These are phyloP conservation scores for Hericium rajendrae DNA, from an alignment of 768 basidiomycete genomes.

Conservation along the genomic window DNA sequence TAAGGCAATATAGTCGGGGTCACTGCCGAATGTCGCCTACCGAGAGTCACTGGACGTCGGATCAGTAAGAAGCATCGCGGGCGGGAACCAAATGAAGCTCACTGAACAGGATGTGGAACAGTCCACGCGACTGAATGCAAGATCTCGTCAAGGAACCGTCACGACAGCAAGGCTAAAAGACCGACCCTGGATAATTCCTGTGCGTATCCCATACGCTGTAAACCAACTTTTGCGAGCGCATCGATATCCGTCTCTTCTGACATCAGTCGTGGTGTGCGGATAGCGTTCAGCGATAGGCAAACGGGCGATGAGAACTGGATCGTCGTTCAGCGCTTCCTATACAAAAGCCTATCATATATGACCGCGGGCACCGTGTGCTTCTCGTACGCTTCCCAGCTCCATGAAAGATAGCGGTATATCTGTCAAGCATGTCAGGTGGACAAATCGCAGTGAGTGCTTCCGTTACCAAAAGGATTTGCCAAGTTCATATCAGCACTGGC, in stretches of 20 bases:
- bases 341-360: too few relatives aligned
- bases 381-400: too few relatives aligned
- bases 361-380: too few relatives aligned
- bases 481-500: too few relatives aligned
- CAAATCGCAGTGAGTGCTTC: too few relatives aligned
- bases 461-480: too few relatives aligned
- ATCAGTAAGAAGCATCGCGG: not conserved
- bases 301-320: not conserved
- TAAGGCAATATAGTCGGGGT: not conserved
- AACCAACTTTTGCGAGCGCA: conserved; percentile 21
- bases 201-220: conserved; percentile 46
- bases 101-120: conserved; percentile 3
- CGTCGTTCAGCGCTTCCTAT: too few relatives aligned
- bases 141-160: not conserved
- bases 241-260: not conserved
- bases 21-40: not conserved
- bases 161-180: conserved; percentile 14
- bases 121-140: not conserved
- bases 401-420: too few relatives aligned
- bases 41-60: not conserved
- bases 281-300: not conserved
- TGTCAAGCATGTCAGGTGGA: too few relatives aligned
- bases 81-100: not conserved
- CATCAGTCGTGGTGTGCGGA: not conserved
- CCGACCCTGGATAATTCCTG: conserved; percentile 41